Evolutionary conservation across 1,284 basidiomycete species (phyloP), one percentile per base, ranked within the genome.

Genomic region (Rhodotorula sp.): DNA sequence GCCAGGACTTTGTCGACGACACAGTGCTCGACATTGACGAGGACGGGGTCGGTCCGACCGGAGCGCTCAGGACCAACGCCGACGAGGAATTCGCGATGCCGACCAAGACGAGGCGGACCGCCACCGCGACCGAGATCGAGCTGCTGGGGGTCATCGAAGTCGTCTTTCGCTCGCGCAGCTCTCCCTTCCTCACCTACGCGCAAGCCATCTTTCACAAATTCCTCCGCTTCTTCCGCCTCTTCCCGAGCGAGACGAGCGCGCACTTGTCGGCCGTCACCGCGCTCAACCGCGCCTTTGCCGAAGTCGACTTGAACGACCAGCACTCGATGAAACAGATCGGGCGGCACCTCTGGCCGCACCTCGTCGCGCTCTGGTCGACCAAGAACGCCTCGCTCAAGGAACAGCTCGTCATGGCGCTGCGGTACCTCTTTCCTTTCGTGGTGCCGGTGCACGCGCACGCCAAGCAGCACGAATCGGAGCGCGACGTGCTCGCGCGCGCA

Each of bases 321-420:
- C 79, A 84, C 2, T 84, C 86, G 2, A 86, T 92, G 58, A 83
- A 86, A 12, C 78, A 80, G 16, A 89, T 91, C 67, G 88, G 90
- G 0, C 80, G 83, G 14, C 82, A 82, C 47, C 82, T 89, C 1
- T 92, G 92, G 87, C 83, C 87, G 58, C 80, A 82, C 14, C 79
- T 97, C 7, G 83, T 93, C 2, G 81, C 81, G 2, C 81, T 94
- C 34, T 96, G 92, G 92, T 83, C 85, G 2, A 88, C 88, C 12
- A 91, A 91, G 81, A 89, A 88, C 79, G 91, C 91, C 76, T 87
- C 89, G 12, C 83, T 93, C 23, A 80, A 82, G 60, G 84, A 85
- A 68, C 83, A 83, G 65, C 60, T 84, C 3, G 83, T 93, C 20
- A 85, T 89, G 21, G 84, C 91, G 14, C 81, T 96, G 39, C 86